phyloP scores from a whole-genome alignment of 169 alveolate genomes.

The Cystoisospora suis region DNA sequence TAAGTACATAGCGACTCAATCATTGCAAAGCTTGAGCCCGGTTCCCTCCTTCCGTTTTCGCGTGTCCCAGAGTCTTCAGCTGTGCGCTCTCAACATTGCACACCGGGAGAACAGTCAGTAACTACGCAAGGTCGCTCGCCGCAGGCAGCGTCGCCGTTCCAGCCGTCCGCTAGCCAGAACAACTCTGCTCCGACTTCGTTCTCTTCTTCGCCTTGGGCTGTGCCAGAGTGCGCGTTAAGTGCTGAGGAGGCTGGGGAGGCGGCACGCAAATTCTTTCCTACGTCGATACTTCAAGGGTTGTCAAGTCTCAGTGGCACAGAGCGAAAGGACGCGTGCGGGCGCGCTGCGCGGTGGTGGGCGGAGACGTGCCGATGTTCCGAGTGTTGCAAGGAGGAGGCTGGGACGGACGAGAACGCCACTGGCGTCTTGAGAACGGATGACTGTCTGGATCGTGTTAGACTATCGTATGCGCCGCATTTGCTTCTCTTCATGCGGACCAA shows the following conservation, averaged over 20 bases:
- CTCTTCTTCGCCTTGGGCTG: slow-evolving; percentile 30
- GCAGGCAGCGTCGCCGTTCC: too few relatives aligned
- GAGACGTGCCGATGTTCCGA: neutral
- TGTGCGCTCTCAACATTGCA: too few relatives aligned
- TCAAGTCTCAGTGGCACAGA: neutral
- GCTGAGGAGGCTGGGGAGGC: slow-evolving; percentile 48
- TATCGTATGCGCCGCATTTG: neutral
- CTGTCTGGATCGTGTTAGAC: neutral
- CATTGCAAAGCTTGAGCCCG: too few relatives aligned
- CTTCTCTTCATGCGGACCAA: neutral
- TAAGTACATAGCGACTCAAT: too few relatives aligned
- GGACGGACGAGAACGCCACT: neutral
- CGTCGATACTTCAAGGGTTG: neutral
- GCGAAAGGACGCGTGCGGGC: slow-evolving; percentile 5
- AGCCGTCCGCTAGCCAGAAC: slow-evolving; percentile 13
- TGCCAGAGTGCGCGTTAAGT: slow-evolving; percentile 44
- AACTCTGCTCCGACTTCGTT: slow-evolving; percentile 37
- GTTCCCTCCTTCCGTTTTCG: too few relatives aligned
- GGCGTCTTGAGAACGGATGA: neutral
- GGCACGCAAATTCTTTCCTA: slow-evolving; percentile 43
- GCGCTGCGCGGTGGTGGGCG: neutral
- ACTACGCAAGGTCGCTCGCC: too few relatives aligned
- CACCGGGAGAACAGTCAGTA: too few relatives aligned
- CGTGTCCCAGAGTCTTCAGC: too few relatives aligned
- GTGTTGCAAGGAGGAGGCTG: neutral